phyloP scores from a whole-genome alignment of 2,329 filamentous ascomycete genomes.

The Drechslerella dactyloides region DNA sequence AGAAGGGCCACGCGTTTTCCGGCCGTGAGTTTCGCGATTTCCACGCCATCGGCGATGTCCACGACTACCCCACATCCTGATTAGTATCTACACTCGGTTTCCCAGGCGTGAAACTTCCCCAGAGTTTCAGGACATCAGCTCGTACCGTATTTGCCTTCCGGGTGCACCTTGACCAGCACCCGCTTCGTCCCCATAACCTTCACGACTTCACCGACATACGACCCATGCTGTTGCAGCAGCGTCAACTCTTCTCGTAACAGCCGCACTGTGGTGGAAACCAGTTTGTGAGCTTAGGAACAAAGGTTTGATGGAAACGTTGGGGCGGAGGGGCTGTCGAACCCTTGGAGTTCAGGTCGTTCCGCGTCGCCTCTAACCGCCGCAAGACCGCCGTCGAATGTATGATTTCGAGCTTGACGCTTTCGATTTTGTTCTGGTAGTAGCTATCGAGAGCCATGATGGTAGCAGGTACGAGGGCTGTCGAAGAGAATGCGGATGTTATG shows the following conservation, averaged over 20 bases:
- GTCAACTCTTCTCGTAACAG: slow-evolving; percentile 94
- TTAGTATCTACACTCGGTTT: slow-evolving; percentile 6
- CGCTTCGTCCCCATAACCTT: slow-evolving; percentile 99
- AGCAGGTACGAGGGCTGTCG: not conserved
- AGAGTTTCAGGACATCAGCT: slow-evolving; percentile 24
- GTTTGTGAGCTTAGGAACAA: slow-evolving; percentile 51
- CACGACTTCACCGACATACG: slow-evolving; percentile 98
- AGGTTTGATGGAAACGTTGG: slow-evolving; percentile 11
- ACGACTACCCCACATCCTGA: slow-evolving; percentile 69
- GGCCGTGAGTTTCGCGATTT: slow-evolving; percentile 92
- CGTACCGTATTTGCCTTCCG: slow-evolving; percentile 98
- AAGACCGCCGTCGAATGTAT: slow-evolving; percentile 97
- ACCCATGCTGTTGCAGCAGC: slow-evolving; percentile 92
- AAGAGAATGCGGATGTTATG: slow-evolving; percentile 4
- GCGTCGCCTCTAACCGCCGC: slow-evolving; percentile 91
- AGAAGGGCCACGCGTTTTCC: slow-evolving; percentile 97
- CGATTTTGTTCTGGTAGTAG: slow-evolving; percentile 99
- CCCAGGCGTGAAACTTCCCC: not conserved
- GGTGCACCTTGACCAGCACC: slow-evolving; percentile 97
- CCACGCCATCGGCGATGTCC: slow-evolving; percentile 91
- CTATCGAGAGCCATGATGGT: slow-evolving; percentile 92
- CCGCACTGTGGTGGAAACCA: slow-evolving; percentile 66
- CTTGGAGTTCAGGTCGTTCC: slow-evolving; percentile 98
- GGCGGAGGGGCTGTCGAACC: slow-evolving; percentile 54
- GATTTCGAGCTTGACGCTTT: slow-evolving; percentile 99